phyloP scores from a whole-genome alignment of 441 rosid genomes.

The Euphorbia celastroides region DNA sequence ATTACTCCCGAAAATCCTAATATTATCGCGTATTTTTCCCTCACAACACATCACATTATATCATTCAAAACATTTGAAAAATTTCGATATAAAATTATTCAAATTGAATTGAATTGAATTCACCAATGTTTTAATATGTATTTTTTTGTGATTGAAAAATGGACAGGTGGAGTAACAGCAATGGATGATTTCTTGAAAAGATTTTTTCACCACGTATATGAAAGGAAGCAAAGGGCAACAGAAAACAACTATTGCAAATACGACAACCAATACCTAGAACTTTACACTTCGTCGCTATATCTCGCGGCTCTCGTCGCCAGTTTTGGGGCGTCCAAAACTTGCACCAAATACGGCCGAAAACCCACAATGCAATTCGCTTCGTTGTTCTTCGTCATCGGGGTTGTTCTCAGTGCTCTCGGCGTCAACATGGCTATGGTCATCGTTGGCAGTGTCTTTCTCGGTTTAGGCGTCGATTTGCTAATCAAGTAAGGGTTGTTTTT shows the following conservation, averaged over 20 bases:
- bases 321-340: conserved; percentile 24
- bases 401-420: conserved; percentile 13
- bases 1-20: too few relatives aligned
- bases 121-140: too few relatives aligned
- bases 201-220: conserved; percentile 47
- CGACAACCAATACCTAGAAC: conserved; percentile 23
- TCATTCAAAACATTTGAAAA: too few relatives aligned
- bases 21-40: too few relatives aligned
- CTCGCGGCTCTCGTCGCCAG: conserved; percentile 19
- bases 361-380: conserved; percentile 29
- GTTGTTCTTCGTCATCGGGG: conserved; percentile 18
- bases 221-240: conserved; percentile 33
- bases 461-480: conserved; percentile 20
- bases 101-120: too few relatives aligned
- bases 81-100: too few relatives aligned
- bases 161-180: conserved; percentile 63
- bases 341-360: conserved; percentile 23
- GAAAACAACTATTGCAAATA: conserved; percentile 73
- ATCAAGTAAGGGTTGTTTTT: too few relatives aligned
- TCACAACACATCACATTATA: too few relatives aligned
- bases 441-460: conserved; percentile 15
- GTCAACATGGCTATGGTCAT: conserved; percentile 16
- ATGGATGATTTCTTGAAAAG: conserved; percentile 61
- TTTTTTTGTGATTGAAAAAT: not conserved
- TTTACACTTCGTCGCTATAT: conserved; percentile 21